A percentile compares a stretch with the other conserved stretches of the same genome.
Evolutionary conservation across 1,284 basidiomycete genomes (phyloP).

Genomic region (Apiotrichum veenhuisii): DNA sequence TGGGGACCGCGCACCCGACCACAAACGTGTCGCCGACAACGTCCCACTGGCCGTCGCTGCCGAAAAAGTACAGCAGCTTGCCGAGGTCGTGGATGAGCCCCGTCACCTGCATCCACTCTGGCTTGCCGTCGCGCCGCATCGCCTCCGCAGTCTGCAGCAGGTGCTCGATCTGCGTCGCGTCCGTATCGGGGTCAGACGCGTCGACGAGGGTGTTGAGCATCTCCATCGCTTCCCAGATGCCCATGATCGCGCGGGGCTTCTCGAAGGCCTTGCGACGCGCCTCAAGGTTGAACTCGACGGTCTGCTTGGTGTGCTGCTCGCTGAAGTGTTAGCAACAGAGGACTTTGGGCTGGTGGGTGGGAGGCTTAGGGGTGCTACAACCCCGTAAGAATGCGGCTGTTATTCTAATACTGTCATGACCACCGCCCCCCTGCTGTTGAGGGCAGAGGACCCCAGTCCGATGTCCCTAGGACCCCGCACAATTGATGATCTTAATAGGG

Average conservation of each 20-base stretch:
- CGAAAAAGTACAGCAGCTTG: slow-evolving; percentile 72
- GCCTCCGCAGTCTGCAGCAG: slow-evolving; percentile 88
- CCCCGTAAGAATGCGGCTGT: no score
- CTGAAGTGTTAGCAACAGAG: slow-evolving; percentile 44
- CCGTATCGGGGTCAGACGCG: slow-evolving; percentile 61
- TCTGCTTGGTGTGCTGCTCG: slow-evolving; percentile 88
- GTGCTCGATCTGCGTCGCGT: slow-evolving; percentile 80
- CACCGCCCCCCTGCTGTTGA: no score
- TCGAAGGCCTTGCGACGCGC: slow-evolving; percentile 52
- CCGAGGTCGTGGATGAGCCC: slow-evolving; percentile 80
- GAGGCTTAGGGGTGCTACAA: no score
- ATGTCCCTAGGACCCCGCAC: no score
- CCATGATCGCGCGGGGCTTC: slow-evolving; percentile 42
- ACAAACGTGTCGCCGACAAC: slow-evolving; percentile 82
- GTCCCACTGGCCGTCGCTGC: slow-evolving; percentile 73
- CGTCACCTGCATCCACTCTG: slow-evolving; percentile 67
- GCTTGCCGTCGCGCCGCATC: slow-evolving; percentile 80
- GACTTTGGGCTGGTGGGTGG: no score
- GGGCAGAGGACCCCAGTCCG: no score
- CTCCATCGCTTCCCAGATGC: slow-evolving; percentile 86
- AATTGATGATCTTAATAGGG: no score
- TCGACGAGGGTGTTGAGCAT: slow-evolving; percentile 82
- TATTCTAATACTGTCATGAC: no score
- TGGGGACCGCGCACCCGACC: slow-evolving; percentile 67
- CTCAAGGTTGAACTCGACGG: slow-evolving; percentile 73